Evolutionary conservation across 441 rosid species (phyloP).

Genomic region (Populus hybrid): DNA sequence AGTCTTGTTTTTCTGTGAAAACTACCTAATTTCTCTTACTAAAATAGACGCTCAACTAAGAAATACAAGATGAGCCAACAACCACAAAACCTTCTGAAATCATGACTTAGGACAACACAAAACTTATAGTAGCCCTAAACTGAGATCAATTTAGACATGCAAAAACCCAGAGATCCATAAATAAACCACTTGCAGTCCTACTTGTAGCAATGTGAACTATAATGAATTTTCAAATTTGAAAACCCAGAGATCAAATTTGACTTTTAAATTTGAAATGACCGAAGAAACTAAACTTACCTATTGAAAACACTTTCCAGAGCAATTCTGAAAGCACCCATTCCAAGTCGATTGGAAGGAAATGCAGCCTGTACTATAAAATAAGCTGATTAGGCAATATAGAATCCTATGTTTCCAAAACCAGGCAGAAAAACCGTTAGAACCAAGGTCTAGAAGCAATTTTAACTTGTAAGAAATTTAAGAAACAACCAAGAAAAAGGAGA

Average conservation of each 20-base stretch:
- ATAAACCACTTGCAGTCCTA: neutral
- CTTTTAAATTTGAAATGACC: constrained; percentile 1
- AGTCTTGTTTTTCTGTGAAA: neutral
- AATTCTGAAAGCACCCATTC: constrained; percentile 90
- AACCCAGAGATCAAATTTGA: neutral
- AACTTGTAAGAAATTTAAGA: neutral
- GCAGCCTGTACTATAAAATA: constrained; percentile 43
- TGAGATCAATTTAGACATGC: neutral
- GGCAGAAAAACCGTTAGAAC: neutral
- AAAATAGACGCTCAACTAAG: neutral
- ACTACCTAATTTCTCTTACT: neutral
- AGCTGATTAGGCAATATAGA: constrained; percentile 2
- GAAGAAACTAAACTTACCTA: constrained; percentile 36
- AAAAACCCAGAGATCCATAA: neutral
- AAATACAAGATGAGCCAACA: neutral
- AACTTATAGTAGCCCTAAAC: neutral
- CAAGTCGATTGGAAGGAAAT: constrained; percentile 84
- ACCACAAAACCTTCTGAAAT: neutral
- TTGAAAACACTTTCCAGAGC: constrained; percentile 78
- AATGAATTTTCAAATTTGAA: neutral
- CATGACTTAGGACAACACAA: neutral
- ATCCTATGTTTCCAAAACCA: constrained; percentile 6
- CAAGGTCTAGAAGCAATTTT: neutral
- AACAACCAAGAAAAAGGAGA: neutral
- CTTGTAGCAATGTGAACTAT: neutral